A percentile compares a stretch with the other conserved stretches of the same genome.
Conservation (phyloP, 192 early-diverging fungal genomes). For the Tieghemiomyces parasiticus region DNA sequence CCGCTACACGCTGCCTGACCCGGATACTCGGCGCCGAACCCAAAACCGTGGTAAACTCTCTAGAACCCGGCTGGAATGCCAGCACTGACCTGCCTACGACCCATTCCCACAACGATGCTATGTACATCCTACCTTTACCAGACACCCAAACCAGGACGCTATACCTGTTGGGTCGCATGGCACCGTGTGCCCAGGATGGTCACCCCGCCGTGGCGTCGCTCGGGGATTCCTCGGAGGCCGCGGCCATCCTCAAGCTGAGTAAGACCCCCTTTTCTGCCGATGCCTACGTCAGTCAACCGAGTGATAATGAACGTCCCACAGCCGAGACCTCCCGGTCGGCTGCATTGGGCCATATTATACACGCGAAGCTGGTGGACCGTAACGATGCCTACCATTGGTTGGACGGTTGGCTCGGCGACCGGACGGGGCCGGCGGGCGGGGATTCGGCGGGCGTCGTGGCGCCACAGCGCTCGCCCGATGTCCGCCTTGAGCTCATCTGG, state of each 20-base stretch:
- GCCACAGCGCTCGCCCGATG: too few species aligned
- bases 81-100: too few species aligned
- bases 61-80: too few species aligned
- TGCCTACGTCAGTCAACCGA: background rate
- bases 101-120: too few species aligned
- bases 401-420: background rate
- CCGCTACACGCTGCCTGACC: too few species aligned
- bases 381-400: conserved; percentile 9
- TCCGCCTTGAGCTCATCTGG: conserved; percentile 14
- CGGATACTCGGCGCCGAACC: too few species aligned
- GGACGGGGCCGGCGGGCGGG: background rate
- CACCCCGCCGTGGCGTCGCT: too few species aligned
- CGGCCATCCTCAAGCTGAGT: background rate
- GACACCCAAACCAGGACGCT: background rate
- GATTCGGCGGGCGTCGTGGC: background rate
- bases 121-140: background rate
- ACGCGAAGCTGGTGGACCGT: background rate
- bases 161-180: background rate
- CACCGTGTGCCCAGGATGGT: background rate
- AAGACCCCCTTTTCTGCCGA: background rate
- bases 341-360: background rate
- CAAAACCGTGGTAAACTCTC: too few species aligned
- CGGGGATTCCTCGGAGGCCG: background rate
- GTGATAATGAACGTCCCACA: background rate
- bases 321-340: too few species aligned